A percentile compares a stretch with the other conserved stretches of the same genome.
These are phyloP conservation scores for Parietaria judaica DNA, from an alignment of 306 rosid genomes.

Conservation along the genomic window DNA sequence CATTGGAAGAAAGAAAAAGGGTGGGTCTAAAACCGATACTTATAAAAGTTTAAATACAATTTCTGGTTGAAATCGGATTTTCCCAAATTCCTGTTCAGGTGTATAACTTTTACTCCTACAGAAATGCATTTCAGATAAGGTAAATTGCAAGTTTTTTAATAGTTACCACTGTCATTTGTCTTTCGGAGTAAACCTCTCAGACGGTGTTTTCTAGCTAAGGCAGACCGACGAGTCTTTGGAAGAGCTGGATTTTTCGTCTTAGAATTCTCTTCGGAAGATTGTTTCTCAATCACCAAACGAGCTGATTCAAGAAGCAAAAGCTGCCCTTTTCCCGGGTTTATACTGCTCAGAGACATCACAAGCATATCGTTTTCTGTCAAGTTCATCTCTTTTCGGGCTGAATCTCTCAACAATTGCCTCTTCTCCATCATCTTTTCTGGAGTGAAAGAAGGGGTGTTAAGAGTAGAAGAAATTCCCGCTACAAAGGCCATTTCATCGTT, in stretches of 20 bases:
- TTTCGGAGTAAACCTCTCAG: conserved; percentile 45
- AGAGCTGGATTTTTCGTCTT: conserved; percentile 22
- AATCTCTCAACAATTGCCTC: conserved; percentile 47
- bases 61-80: too few species aligned
- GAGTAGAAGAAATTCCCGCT: conserved; percentile 70
- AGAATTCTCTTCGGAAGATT: conserved; percentile 23
- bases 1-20: not conserved
- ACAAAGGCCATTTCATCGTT: conserved; percentile 74
- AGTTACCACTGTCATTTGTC: conserved; percentile 27
- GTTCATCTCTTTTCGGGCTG: conserved; percentile 69
- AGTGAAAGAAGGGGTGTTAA: conserved; percentile 67
- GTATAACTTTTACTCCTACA: too few species aligned
- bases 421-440: conserved; percentile 52
- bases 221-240: conserved; percentile 30
- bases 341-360: conserved; percentile 76
- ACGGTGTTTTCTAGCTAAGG: conserved; percentile 41
- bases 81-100: too few species aligned
- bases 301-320: conserved; percentile 71
- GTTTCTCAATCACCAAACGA: conserved; percentile 28
- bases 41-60: too few species aligned
- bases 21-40: not conserved
- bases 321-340: conserved; percentile 91
- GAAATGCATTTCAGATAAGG: conserved; percentile 16
- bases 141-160: conserved; percentile 17
- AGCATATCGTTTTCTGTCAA: conserved; percentile 64